phyloP scores from a whole-genome alignment of 306 rosid genomes.

The Castanea sativa region DNA sequence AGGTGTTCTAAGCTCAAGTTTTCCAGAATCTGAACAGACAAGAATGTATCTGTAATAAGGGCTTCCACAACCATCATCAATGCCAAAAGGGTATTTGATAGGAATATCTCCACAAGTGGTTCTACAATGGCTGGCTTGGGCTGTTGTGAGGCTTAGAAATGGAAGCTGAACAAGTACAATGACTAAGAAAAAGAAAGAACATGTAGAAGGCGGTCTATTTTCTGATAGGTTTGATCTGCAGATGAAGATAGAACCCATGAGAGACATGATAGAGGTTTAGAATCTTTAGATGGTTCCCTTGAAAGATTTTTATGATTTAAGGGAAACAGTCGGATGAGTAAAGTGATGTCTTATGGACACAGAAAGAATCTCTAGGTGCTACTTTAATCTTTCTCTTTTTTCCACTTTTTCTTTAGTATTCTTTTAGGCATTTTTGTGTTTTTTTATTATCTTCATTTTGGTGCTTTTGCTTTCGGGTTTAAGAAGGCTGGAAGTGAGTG shows the following conservation, averaged over 20 bases:
- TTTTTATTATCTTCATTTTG: slow-evolving; percentile 6
- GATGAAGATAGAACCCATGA: slow-evolving; percentile 17
- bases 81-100: slow-evolving; percentile 79
- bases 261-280: slow-evolving; percentile 12
- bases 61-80: slow-evolving; percentile 95
- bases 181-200: slow-evolving; percentile 20
- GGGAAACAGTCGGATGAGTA: slow-evolving; percentile 20
- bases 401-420: slow-evolving; percentile 24
- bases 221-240: not conserved
- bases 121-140: slow-evolving; percentile 63
- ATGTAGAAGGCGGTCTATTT: not conserved
- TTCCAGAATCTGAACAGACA: slow-evolving; percentile 46
- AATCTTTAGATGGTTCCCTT: slow-evolving; percentile 9
- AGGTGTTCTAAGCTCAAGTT: slow-evolving; percentile 78
- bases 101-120: slow-evolving; percentile 73
- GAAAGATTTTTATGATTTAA: not conserved
- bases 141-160: slow-evolving; percentile 24
- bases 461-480: slow-evolving; percentile 44
- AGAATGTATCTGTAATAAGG: slow-evolving; percentile 71
- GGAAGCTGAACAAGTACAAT: slow-evolving; percentile 26
- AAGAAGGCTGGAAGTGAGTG: slow-evolving; percentile 16
- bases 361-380: slow-evolving; percentile 21
- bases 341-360: slow-evolving; percentile 15
- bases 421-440: not conserved
- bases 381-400: slow-evolving; percentile 25